Percentiles rank a stretch among this genome's conserved stretches.
These are phyloP conservation scores for Hortiboletus flavorubellus DNA, from an alignment of 768 basidiomycete species.

Conservation along the genomic window DNA sequence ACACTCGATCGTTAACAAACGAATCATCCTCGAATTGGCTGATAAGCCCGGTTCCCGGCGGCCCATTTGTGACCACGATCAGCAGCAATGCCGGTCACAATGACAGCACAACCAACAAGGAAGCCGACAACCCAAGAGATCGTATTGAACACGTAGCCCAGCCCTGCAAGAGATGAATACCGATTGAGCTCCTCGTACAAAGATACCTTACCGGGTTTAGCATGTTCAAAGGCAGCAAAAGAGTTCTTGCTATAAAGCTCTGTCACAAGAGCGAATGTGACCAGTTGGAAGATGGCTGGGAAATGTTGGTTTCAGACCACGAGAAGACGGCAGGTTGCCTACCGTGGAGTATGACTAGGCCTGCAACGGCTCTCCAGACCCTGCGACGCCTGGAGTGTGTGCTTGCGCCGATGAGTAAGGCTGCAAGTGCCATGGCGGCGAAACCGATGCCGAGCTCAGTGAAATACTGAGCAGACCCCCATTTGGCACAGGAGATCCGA, in stretches of 20 bases:
- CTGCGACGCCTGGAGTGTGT: constrained; percentile 71
- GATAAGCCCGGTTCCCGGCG: constrained; percentile 70
- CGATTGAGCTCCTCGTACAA: background rate
- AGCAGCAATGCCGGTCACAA: constrained; percentile 58
- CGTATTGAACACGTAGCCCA: constrained; percentile 55
- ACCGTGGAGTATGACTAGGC: constrained; percentile 63
- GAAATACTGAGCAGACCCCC: constrained; percentile 69
- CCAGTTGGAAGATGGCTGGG: constrained; percentile 56
- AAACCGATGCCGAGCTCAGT: constrained; percentile 65
- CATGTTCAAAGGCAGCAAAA: constrained; percentile 52
- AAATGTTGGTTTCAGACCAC: background rate
- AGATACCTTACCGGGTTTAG: constrained; percentile 51
- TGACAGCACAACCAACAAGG: constrained; percentile 49
- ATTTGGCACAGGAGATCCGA: constrained; percentile 56
- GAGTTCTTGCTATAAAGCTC: constrained; percentile 48
- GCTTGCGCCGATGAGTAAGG: constrained; percentile 65
- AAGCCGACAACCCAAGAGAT: constrained; percentile 61
- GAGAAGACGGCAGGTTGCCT: background rate
- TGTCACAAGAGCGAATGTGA: constrained; percentile 62
- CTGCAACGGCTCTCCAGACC: constrained; percentile 73
- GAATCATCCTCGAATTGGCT: constrained; percentile 28
- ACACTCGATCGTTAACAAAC: background rate
- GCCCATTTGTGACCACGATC: constrained; percentile 60
- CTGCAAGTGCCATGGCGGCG: constrained; percentile 51
- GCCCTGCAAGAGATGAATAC: constrained; percentile 39